Evolutionary conservation across 345 rosid genomes (phyloP).

Genomic region (Citropsis articulata): DNA sequence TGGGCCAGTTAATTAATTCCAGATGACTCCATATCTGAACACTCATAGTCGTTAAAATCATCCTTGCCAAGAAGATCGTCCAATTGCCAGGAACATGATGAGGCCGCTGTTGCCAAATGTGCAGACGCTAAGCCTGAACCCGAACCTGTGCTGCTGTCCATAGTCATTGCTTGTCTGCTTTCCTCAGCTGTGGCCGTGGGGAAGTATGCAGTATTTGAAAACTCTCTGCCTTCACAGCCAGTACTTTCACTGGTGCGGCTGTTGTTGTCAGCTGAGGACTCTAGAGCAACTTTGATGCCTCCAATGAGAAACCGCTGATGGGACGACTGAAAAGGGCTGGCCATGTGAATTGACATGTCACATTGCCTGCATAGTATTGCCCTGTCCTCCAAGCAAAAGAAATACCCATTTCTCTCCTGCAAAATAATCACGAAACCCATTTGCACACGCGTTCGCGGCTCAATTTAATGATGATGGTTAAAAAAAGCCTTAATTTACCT

Average conservation of each 20-base stretch:
- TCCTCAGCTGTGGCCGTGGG: neutral
- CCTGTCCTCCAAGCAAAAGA: constrained; percentile 37
- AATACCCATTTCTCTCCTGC: constrained; percentile 22
- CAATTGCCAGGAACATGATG: constrained; percentile 17
- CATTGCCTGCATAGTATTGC: constrained; percentile 22
- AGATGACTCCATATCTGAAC: constrained; percentile 8
- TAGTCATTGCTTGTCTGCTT: neutral
- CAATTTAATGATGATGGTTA: neutral
- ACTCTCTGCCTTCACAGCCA: neutral
- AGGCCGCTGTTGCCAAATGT: neutral
- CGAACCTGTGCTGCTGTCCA: neutral
- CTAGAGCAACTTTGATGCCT: constrained; percentile 18
- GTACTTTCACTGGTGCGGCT: neutral
- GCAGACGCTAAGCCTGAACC: neutral
- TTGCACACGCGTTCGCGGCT: neutral
- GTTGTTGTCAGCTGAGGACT: neutral
- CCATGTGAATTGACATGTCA: constrained; percentile 16
- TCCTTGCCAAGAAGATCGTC: constrained; percentile 13
- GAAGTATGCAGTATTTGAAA: neutral
- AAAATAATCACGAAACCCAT: neutral
- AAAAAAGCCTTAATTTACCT: constrained; percentile 5
- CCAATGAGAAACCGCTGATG: constrained; percentile 29
- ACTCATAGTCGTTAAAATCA: constrained; percentile 4
- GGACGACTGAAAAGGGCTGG: neutral
- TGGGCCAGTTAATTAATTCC: neutral